Percentiles rank a stretch among this genome's conserved stretches.
These are phyloP conservation scores for Phaeoacremonium minimum DNA, from an alignment of 2,329 filamentous ascomycete species.

Conservation along the genomic window DNA sequence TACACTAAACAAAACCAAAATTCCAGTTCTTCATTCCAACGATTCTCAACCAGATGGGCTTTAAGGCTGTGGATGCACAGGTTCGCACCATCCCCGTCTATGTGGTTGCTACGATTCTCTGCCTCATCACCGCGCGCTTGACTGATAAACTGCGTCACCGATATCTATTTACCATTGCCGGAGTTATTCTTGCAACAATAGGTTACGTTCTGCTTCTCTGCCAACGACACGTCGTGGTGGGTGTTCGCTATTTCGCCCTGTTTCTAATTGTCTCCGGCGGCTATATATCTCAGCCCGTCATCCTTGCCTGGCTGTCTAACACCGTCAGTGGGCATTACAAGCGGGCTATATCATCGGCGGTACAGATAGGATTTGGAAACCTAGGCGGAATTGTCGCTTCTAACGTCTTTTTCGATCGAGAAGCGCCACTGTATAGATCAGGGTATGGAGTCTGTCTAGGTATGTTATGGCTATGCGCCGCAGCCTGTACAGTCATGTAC, in stretches of 20 bases:
- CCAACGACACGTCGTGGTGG: constrained; percentile 39
- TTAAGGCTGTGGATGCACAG: constrained; percentile 25
- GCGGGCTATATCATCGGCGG: constrained; percentile 45
- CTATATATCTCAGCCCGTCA: constrained; percentile 50
- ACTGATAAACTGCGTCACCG: constrained; percentile 48
- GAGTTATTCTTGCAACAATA: constrained; percentile 41
- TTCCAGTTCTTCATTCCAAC: constrained; percentile 29
- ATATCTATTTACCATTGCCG: constrained; percentile 48
- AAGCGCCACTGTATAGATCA: constrained; percentile 42
- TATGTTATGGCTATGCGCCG: constrained; percentile 36
- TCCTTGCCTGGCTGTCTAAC: constrained; percentile 53
- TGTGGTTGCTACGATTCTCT: constrained; percentile 23
- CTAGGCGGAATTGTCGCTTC: constrained; percentile 42
- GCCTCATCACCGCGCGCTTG: constrained; percentile 29
- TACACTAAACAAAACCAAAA: constrained; percentile 5
- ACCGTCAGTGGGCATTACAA: constrained; percentile 56
- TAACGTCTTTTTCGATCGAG: constrained; percentile 43
- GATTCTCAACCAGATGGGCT: constrained; percentile 30
- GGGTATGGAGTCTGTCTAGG: constrained; percentile 45
- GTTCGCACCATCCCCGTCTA: constrained; percentile 30
- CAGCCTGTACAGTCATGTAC: constrained; percentile 23
- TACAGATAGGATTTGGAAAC: constrained; percentile 48
- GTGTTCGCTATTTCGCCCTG: constrained; percentile 48
- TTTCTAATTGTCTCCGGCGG: constrained; percentile 50
- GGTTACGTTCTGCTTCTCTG: constrained; percentile 53